Evolutionary conservation across 2,329 filamentous ascomycete genomes (phyloP).

Genomic region (Pyrenophora graminea): DNA sequence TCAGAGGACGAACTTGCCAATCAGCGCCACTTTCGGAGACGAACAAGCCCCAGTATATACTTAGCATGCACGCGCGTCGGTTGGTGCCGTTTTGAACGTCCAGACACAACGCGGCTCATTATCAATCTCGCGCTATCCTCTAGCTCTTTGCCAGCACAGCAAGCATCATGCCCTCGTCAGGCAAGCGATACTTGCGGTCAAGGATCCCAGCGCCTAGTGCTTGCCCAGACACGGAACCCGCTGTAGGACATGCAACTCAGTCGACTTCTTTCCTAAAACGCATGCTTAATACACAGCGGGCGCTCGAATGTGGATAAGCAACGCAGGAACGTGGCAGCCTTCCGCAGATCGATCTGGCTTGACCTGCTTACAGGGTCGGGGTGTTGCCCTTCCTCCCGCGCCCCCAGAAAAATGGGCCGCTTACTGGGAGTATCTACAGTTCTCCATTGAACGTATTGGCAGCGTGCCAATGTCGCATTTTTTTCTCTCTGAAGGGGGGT

Average conservation of each 20-base stretch:
- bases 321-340: background rate
- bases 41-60: background rate
- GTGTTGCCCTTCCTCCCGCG: background rate
- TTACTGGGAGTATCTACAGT: background rate
- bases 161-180: background rate
- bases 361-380: background rate
- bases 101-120: background rate
- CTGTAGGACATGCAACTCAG: background rate
- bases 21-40: conserved; percentile 5
- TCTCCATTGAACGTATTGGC: no score
- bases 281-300: background rate
- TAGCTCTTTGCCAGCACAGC: conserved; percentile 6
- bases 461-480: no score
- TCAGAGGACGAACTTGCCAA: background rate
- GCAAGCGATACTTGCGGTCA: background rate
- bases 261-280: background rate
- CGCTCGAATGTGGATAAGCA: background rate
- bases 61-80: conserved; percentile 1
- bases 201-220: background rate
- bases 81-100: background rate
- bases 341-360: background rate
- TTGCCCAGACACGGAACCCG: background rate
- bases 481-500: no score
- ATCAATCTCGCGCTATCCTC: conserved; percentile 4
- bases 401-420: background rate